A percentile compares a stretch with the other conserved stretches of the same genome.
Evolutionary conservation across 306 rosid species (phyloP).

Genomic region (Cajanus cajan): DNA sequence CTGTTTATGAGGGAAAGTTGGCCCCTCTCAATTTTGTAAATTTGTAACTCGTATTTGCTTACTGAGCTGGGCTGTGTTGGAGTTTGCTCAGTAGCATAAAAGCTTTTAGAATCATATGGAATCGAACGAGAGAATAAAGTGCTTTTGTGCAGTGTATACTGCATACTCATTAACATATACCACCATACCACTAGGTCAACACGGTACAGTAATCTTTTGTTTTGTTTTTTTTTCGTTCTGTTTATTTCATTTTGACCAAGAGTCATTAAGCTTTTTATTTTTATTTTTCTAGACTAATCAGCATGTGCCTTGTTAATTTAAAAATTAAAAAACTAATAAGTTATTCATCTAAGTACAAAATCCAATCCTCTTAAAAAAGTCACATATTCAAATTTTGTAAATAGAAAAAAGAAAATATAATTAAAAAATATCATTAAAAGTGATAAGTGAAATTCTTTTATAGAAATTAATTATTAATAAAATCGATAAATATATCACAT

Average conservation of each 20-base stretch:
- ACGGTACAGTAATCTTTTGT: background rate
- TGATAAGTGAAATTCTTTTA: no score
- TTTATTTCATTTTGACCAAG: background rate
- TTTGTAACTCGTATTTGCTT: slow-evolving; percentile 11
- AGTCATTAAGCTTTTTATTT: background rate
- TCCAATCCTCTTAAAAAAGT: no score
- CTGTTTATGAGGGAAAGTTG: slow-evolving; percentile 9
- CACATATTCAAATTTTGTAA: no score
- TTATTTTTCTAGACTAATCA: background rate
- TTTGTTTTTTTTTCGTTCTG: background rate
- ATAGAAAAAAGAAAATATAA: no score
- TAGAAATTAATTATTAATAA: no score
- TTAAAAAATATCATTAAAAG: no score
- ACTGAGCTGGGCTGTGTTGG: background rate
- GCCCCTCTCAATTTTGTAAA: slow-evolving; percentile 20
- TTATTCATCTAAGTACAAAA: no score
- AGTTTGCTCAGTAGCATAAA: background rate
- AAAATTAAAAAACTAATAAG: no score
- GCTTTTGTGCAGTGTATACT: background rate
- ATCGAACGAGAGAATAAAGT: slow-evolving; percentile 1
- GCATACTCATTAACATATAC: background rate
- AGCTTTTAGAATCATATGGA: background rate
- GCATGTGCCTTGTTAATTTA: background rate
- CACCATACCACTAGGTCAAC: background rate
- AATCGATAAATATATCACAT: no score